phyloP scores from a whole-genome alignment of 192 early-diverging fungal species.

The Entomortierella beljakovae region DNA sequence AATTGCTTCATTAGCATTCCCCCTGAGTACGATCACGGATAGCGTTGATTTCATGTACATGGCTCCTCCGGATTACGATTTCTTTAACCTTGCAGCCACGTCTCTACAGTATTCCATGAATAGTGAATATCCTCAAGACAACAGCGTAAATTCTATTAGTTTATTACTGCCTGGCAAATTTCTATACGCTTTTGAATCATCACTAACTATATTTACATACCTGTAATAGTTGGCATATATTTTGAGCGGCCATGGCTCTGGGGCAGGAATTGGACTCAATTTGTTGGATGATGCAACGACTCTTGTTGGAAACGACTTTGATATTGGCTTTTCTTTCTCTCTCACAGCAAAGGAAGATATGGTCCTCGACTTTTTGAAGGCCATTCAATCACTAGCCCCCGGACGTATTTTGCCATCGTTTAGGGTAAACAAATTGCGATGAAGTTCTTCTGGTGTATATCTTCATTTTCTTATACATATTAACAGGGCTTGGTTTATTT shows the following conservation, averaged over 20 bases:
- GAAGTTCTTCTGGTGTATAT: no score
- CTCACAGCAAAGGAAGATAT: slow-evolving; percentile 30
- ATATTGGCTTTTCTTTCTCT: slow-evolving; percentile 23
- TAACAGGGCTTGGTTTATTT: no score
- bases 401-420: slow-evolving; percentile 44
- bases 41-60: slow-evolving; percentile 50
- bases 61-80: slow-evolving; percentile 46
- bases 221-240: slow-evolving; percentile 41
- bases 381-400: slow-evolving; percentile 42
- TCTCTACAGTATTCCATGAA: slow-evolving; percentile 46
- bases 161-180: no score
- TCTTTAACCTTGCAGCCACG: slow-evolving; percentile 46
- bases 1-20: slow-evolving; percentile 37
- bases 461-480: no score
- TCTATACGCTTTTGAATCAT: no score
- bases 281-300: slow-evolving; percentile 36
- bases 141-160: slow-evolving; percentile 20
- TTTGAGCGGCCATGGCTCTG: slow-evolving; percentile 20
- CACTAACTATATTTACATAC: neutral
- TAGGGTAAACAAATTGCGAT: slow-evolving; percentile 26
- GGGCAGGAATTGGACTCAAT: slow-evolving; percentile 17
- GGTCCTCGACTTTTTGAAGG: slow-evolving; percentile 35
- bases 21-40: slow-evolving; percentile 18
- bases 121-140: slow-evolving; percentile 49
- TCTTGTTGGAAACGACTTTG: slow-evolving; percentile 38